These are phyloP conservation scores for Stachybotrys chlorohalonatus DNA, from an alignment of 2,329 filamentous ascomycete species.

Conservation along the genomic window DNA sequence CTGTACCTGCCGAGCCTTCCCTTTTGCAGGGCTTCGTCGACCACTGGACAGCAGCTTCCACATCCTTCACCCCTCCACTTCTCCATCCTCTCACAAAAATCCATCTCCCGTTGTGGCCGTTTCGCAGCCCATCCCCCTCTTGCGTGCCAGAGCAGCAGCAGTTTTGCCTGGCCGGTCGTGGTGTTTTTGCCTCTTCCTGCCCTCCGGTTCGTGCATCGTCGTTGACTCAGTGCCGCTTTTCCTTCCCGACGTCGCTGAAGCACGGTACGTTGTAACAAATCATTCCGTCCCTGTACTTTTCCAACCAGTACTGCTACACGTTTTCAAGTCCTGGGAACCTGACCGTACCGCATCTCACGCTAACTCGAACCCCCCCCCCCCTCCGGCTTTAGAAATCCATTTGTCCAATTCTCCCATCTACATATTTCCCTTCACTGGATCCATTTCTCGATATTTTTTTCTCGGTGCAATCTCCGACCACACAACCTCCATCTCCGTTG, in stretches of 20 bases:
- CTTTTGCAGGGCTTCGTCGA: not conserved
- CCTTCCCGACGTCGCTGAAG: not conserved
- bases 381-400: not conserved
- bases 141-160: too few species aligned
- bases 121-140: too few species aligned
- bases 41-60: not conserved
- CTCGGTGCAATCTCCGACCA: not conserved
- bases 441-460: not conserved
- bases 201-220: not conserved
- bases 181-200: not conserved
- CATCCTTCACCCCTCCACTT: not conserved
- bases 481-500: not conserved
- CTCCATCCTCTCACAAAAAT: not conserved
- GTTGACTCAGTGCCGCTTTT: not conserved
- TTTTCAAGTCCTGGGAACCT: not conserved
- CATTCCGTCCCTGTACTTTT: not conserved
- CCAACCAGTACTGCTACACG: not conserved
- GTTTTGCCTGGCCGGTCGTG: not conserved
- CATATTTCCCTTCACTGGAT: not conserved
- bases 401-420: not conserved
- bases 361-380: not conserved
- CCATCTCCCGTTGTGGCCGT: not conserved
- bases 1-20: too few species aligned
- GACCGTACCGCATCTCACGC: not conserved
- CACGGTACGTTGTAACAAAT: not conserved